A percentile compares a stretch with the other conserved stretches of the same genome.
Evolutionary conservation across 306 rosid genomes (phyloP).

Genomic region (Vigna reflexopilosa): DNA sequence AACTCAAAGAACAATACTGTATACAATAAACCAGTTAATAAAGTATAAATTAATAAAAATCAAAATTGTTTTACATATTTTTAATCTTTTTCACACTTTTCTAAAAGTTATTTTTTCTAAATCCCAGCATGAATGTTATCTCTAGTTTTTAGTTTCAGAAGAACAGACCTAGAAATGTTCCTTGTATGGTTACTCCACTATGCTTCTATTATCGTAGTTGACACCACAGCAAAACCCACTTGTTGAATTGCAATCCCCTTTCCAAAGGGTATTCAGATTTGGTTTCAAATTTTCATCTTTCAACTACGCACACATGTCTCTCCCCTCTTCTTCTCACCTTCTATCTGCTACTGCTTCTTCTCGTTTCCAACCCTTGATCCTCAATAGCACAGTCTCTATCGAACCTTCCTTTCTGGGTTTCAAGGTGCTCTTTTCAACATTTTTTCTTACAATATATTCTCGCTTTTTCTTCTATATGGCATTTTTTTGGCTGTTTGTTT

Average conservation of each 20-base stretch:
- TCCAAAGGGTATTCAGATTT: slow-evolving; percentile 27
- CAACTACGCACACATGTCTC: slow-evolving; percentile 51
- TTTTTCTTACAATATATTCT: background rate
- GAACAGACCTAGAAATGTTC: background rate
- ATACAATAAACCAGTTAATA: background rate
- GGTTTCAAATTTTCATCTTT: slow-evolving; percentile 42
- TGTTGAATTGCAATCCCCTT: slow-evolving; percentile 6
- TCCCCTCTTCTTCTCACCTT: slow-evolving; percentile 55
- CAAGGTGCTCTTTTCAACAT: slow-evolving; percentile 51
- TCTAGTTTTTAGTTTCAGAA: background rate
- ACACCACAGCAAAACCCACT: slow-evolving; percentile 18
- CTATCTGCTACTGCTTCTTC: slow-evolving; percentile 53
- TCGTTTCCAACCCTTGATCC: slow-evolving; percentile 50
- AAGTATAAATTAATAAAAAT: background rate
- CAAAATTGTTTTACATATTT: no score
- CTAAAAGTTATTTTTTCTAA: no score
- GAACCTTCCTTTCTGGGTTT: slow-evolving; percentile 47
- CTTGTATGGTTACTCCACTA: background rate
- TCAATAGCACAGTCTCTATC: slow-evolving; percentile 35
- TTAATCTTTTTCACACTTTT: background rate
- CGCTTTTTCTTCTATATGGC: background rate
- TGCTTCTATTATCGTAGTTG: background rate
- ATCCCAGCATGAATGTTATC: background rate
- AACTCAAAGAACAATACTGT: background rate
- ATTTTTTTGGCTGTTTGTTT: background rate